These are phyloP conservation scores for Chaetomium cochliodes DNA, from an alignment of 495 filamentous ascomycete species.

Conservation along the genomic window DNA sequence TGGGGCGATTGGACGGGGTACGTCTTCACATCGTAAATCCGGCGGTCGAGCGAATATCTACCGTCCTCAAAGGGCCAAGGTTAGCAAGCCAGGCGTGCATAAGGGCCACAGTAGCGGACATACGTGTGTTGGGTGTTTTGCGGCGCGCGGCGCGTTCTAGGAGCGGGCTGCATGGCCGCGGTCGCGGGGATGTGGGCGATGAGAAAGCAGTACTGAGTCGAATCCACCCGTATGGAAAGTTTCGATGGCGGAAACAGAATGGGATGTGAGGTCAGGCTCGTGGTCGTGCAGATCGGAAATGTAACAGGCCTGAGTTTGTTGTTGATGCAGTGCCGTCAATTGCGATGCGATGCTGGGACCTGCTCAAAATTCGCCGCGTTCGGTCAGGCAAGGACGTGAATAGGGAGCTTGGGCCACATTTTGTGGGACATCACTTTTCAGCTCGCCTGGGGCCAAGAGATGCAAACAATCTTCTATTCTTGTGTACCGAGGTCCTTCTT, in stretches of 20 bases:
- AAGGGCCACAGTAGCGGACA: not conserved
- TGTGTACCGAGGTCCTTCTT: no score
- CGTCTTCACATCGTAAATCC: conserved; percentile 66
- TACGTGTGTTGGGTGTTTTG: conserved; percentile 40
- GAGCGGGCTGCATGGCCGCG: conserved; percentile 28
- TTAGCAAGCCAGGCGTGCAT: not conserved
- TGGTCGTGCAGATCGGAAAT: not conserved
- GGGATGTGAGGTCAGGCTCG: not conserved
- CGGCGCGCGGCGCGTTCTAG: conserved; percentile 37
- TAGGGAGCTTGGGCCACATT: not conserved
- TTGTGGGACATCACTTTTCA: not conserved
- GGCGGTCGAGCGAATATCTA: conserved; percentile 68
- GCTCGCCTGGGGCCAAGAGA: no score
- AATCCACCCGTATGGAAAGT: not conserved
- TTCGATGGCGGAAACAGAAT: not conserved
- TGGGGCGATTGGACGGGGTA: conserved; percentile 79
- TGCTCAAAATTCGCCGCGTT: conserved; percentile 3
- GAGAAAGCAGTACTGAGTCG: not conserved
- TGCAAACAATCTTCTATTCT: no score
- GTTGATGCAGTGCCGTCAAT: not conserved
- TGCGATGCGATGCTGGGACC: not conserved
- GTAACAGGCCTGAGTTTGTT: not conserved
- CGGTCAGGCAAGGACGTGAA: not conserved
- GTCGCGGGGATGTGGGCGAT: not conserved
- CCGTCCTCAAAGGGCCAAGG: conserved; percentile 40